Percentiles rank a stretch among this genome's conserved stretches.
phyloP scores from a whole-genome alignment of 106 monocot genomes.

The Dendrobium catenatum region DNA sequence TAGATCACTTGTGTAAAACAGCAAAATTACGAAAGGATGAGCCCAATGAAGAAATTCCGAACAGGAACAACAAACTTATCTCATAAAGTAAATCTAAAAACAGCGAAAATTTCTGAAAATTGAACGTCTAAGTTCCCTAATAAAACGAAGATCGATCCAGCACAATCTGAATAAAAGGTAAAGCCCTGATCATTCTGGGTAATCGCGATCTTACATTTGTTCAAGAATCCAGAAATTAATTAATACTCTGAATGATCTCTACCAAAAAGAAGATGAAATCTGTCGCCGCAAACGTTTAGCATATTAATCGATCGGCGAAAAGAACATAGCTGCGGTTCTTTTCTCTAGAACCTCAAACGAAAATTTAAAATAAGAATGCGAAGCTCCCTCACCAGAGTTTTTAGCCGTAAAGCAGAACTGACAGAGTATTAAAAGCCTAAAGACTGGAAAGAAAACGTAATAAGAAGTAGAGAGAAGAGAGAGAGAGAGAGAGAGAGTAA shows the following conservation, averaged over 20 bases:
- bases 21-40: neutral
- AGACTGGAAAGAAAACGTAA: neutral
- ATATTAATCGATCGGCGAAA: neutral
- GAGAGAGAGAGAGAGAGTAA: no score
- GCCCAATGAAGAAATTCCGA: neutral
- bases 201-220: neutral
- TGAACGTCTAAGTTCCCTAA: neutral
- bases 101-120: neutral
- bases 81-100: neutral
- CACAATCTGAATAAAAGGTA: neutral
- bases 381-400: neutral
- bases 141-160: neutral
- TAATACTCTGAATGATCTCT: neutral
- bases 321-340: neutral
- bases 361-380: neutral
- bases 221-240: neutral
- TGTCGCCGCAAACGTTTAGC: neutral
- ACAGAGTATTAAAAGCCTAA: neutral
- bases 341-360: neutral
- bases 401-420: neutral
- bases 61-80: neutral
- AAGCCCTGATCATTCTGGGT: neutral
- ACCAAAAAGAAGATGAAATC: neutral
- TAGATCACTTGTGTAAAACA: neutral
- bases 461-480: no score